Conservation (phyloP, 1,139 yeast genomes). For the Arxiozyma bovina region DNA sequence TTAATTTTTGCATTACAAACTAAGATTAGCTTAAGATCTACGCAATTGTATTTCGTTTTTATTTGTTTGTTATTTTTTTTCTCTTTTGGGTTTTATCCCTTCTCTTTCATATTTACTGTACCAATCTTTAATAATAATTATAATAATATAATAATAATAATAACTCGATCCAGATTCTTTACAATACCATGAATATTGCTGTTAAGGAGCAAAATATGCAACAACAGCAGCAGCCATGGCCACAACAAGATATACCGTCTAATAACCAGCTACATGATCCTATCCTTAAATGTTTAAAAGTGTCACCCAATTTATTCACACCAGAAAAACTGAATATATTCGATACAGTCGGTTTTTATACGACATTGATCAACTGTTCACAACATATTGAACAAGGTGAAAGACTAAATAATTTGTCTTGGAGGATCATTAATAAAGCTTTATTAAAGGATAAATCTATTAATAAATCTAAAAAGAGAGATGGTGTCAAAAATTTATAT, state of each 20-base stretch:
- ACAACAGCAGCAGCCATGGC: neutral
- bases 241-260: neutral
- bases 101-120: no score
- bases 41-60: no score
- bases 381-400: conserved; percentile 28
- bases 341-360: conserved; percentile 26
- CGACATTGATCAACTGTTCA: conserved; percentile 22
- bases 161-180: no score
- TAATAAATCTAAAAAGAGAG: conserved; percentile 27
- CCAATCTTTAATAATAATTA: no score
- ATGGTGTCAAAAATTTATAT: conserved; percentile 30
- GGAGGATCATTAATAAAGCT: conserved; percentile 30
- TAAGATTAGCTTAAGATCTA: no score
- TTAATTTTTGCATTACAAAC: no score
- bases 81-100: no score
- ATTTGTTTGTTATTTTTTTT: no score
- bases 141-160: no score
- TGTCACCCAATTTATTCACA: conserved; percentile 29
- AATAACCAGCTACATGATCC: neutral
- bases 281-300: conserved; percentile 19
- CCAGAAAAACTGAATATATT: conserved; percentile 27
- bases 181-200: neutral
- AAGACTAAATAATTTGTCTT: conserved; percentile 27
- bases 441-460: conserved; percentile 22
- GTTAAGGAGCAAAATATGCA: neutral